Evolutionary conservation across 192 early-diverging fungal species (phyloP).

Genomic region (Entomortierella chlamydospora): DNA sequence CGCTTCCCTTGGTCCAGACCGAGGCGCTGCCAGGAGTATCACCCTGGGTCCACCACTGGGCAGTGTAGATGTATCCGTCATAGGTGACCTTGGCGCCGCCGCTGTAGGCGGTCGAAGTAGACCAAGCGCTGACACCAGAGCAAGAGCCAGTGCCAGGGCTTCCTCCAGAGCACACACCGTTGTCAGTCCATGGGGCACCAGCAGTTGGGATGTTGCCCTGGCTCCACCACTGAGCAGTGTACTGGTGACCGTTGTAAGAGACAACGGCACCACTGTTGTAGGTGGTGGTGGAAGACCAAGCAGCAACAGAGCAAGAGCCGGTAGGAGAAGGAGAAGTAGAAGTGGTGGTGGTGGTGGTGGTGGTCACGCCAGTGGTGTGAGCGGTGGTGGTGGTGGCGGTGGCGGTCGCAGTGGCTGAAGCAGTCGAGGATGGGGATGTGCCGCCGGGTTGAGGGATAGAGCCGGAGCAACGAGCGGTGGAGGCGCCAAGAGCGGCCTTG

Average conservation of each 20-base stretch:
- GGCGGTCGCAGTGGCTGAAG: background rate
- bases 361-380: slow-evolving; percentile 2
- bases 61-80: slow-evolving; percentile 46
- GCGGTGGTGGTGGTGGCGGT: background rate
- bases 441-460: slow-evolving; percentile 29
- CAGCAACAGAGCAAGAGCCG: slow-evolving; percentile 47
- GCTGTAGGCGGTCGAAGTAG: slow-evolving; percentile 30
- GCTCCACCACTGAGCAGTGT: slow-evolving; percentile 57
- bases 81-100: slow-evolving; percentile 52
- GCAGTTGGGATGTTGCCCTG: slow-evolving; percentile 40
- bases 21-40: slow-evolving; percentile 41
- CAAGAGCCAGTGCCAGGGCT: slow-evolving; percentile 20
- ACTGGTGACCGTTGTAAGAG: slow-evolving; percentile 61
- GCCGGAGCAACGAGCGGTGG: slow-evolving; percentile 40
- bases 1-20: slow-evolving; percentile 39
- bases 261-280: slow-evolving; percentile 56
- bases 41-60: slow-evolving; percentile 59
- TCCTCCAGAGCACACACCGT: slow-evolving; percentile 52
- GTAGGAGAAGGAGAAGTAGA: slow-evolving; percentile 14
- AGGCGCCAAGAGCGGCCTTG: slow-evolving; percentile 48
- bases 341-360: slow-evolving; percentile 10
- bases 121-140: slow-evolving; percentile 44
- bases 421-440: background rate
- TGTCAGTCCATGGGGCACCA: slow-evolving; percentile 50
- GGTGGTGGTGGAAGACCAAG: slow-evolving; percentile 33